A percentile compares a stretch with the other conserved stretches of the same genome.
Evolutionary conservation across 139 green algal genomes (phyloP).

Genomic region (Coelastrella sp.): DNA sequence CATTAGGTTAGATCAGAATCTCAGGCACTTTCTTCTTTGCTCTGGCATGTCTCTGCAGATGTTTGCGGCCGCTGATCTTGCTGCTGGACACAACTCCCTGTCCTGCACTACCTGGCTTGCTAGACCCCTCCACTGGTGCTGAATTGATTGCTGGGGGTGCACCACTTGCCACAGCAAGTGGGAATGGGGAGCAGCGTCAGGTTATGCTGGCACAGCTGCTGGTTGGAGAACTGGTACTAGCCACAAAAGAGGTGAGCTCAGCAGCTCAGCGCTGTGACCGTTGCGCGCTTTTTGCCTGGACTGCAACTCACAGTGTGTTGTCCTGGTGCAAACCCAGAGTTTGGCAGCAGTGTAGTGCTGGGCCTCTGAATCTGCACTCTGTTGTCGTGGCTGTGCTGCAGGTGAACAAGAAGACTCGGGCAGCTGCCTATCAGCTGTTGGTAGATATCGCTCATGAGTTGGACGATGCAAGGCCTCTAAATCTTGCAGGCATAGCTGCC

Average conservation of each 20-base stretch:
- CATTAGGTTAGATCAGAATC: no score
- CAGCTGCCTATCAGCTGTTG: constrained; percentile 89
- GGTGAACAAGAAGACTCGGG: constrained; percentile 86
- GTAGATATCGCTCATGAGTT: constrained; percentile 76
- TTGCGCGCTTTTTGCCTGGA: not conserved
- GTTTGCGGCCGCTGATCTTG: constrained; percentile 61
- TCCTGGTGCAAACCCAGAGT: not conserved
- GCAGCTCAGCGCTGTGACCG: not conserved
- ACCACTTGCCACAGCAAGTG: constrained; percentile 17
- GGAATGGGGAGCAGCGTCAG: not conserved
- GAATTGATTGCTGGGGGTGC: constrained; percentile 1
- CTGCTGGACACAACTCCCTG: constrained; percentile 44
- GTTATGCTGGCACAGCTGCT: constrained; percentile 58
- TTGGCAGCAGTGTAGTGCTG: not conserved
- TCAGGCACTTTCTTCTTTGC: not conserved
- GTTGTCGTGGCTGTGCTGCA: not conserved
- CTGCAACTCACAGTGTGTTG: not conserved
- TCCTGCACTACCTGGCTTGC: constrained; percentile 3
- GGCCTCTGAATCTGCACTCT: no score
- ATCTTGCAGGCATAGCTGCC: not conserved
- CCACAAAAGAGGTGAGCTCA: constrained; percentile 87
- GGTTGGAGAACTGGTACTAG: constrained; percentile 92
- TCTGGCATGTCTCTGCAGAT: not conserved
- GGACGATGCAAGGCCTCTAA: constrained; percentile 57
- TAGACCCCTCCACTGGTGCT: not conserved